phyloP scores from a whole-genome alignment of 495 filamentous ascomycete genomes.

The Penicillium manginii region DNA sequence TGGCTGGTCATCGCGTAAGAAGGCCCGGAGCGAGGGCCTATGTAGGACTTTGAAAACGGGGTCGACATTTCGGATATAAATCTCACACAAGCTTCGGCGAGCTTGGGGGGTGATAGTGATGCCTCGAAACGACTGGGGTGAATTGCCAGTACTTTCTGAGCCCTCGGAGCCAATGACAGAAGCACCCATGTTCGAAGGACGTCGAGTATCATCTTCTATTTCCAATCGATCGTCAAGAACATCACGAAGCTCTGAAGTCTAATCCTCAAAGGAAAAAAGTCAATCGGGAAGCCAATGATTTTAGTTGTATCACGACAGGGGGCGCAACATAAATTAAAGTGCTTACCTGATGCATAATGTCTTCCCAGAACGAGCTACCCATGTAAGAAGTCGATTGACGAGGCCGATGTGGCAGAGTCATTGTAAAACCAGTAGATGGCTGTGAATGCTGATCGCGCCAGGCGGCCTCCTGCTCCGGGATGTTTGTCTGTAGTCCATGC shows the following conservation, averaged over 20 bases:
- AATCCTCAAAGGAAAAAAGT: neutral
- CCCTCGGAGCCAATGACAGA: slow-evolving; percentile 25
- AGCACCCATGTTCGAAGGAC: slow-evolving; percentile 15
- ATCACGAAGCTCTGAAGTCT: slow-evolving; percentile 29
- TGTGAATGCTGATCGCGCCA: slow-evolving; percentile 15
- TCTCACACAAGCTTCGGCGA: slow-evolving; percentile 30
- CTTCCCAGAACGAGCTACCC: slow-evolving; percentile 38
- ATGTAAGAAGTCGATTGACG: slow-evolving; percentile 25
- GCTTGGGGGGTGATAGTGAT: slow-evolving; percentile 8
- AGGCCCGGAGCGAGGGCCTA: slow-evolving; percentile 36
- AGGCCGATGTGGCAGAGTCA: slow-evolving; percentile 14
- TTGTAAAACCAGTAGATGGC: neutral
- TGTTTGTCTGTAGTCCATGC: slow-evolving; percentile 12
- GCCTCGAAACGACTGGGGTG: slow-evolving; percentile 15
- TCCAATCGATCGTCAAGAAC: slow-evolving; percentile 30
- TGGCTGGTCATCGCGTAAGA: slow-evolving; percentile 30
- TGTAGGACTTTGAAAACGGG: slow-evolving; percentile 48
- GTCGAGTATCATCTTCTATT: slow-evolving; percentile 17
- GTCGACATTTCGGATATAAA: slow-evolving; percentile 42
- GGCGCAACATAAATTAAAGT: neutral
- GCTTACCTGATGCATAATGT: slow-evolving; percentile 38
- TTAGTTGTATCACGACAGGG: too few relatives aligned
- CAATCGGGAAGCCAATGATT: too few relatives aligned
- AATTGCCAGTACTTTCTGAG: slow-evolving; percentile 20
- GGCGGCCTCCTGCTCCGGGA: slow-evolving; percentile 6